phyloP scores from a whole-genome alignment of 768 basidiomycete species.

The Tulasnella sp. region DNA sequence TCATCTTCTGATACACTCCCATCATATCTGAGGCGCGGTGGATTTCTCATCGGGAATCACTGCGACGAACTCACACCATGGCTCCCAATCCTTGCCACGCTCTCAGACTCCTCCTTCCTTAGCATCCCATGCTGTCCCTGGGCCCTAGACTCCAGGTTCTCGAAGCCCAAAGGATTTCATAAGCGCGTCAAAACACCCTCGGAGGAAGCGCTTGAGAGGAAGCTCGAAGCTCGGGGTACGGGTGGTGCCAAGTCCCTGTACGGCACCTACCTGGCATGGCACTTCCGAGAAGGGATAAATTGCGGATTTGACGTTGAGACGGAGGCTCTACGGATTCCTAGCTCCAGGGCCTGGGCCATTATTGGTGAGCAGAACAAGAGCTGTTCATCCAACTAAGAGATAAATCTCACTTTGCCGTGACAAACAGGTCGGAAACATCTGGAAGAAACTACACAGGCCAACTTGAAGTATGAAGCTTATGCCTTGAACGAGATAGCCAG shows the following conservation, averaged over 20 bases:
- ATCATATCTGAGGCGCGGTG: slow-evolving; percentile 25
- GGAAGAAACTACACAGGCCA: slow-evolving; percentile 25
- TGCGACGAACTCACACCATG: slow-evolving; percentile 95
- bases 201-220: slow-evolving; percentile 28
- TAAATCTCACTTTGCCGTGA: not conserved
- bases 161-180: slow-evolving; percentile 10
- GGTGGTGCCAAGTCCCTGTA: slow-evolving; percentile 1
- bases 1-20: slow-evolving; percentile 19
- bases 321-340: slow-evolving; percentile 80
- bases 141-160: slow-evolving; percentile 57
- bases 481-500: slow-evolving; percentile 42
- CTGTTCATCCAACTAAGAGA: slow-evolving; percentile 14
- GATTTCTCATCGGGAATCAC: slow-evolving; percentile 87
- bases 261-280: not conserved
- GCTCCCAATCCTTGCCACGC: slow-evolving; percentile 70
- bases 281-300: slow-evolving; percentile 30
- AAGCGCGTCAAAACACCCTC: slow-evolving; percentile 30
- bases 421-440: slow-evolving; percentile 26
- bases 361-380: too few species aligned
- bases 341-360: slow-evolving; percentile 87
- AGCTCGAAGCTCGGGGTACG: slow-evolving; percentile 44
- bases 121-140: slow-evolving; percentile 86
- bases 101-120: slow-evolving; percentile 39
- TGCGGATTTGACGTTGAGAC: slow-evolving; percentile 84
- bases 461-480: slow-evolving; percentile 27